These are phyloP conservation scores for Nakazawaea wyomingensis DNA, from an alignment of 805 yeast genomes.

Conservation along the genomic window DNA sequence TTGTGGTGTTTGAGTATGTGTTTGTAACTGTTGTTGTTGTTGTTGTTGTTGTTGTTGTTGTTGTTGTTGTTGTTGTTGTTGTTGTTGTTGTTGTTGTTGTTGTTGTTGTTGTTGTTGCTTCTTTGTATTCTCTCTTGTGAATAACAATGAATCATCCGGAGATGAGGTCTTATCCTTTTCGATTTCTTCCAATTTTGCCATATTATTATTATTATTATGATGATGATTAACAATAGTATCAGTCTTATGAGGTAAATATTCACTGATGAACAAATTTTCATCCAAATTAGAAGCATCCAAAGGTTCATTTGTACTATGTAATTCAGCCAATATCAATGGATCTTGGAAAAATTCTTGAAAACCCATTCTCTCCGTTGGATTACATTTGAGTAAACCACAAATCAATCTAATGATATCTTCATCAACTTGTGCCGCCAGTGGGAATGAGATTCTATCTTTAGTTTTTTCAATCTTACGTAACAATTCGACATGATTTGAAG, in stretches of 20 bases:
- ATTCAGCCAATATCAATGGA: slow-evolving; percentile 54
- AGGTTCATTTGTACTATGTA: slow-evolving; percentile 49
- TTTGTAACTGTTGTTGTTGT: neutral
- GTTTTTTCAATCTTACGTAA: slow-evolving; percentile 79
- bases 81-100: neutral
- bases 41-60: slow-evolving; percentile 1
- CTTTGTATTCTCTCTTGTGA: slow-evolving; percentile 2
- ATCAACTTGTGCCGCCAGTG: slow-evolving; percentile 59
- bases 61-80: neutral
- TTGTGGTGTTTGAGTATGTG: too few relatives aligned
- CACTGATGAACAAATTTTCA: slow-evolving; percentile 80
- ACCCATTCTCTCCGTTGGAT: slow-evolving; percentile 83
- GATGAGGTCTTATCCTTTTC: slow-evolving; percentile 11
- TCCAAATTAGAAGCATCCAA: slow-evolving; percentile 64
- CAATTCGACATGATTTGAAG: slow-evolving; percentile 87
- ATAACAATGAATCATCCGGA: slow-evolving; percentile 18
- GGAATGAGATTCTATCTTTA: slow-evolving; percentile 74
- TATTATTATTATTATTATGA: slow-evolving; percentile 3
- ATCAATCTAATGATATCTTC: slow-evolving; percentile 66
- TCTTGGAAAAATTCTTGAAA: slow-evolving; percentile 83
- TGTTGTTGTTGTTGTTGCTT: slow-evolving; percentile 1
- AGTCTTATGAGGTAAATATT: slow-evolving; percentile 40
- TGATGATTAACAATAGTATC: slow-evolving; percentile 4
- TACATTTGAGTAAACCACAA: slow-evolving; percentile 69
- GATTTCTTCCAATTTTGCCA: neutral